Evolutionary conservation across 2,329 filamentous ascomycete species (phyloP).

Genomic region (Nemania diffusa): DNA sequence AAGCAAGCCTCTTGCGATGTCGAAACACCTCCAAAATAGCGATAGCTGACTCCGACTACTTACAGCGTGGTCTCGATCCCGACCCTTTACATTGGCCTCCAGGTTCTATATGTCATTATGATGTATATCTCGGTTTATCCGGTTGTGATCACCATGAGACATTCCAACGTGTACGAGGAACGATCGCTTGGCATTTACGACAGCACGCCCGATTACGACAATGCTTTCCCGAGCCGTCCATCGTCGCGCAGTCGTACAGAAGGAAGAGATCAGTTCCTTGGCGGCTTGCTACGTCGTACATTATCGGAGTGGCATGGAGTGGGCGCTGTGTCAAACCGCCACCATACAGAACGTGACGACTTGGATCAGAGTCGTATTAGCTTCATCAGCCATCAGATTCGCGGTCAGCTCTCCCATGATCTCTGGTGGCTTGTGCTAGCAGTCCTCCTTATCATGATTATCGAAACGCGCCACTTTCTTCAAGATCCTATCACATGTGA

Average conservation of each 20-base stretch:
- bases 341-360: slow-evolving; percentile 2
- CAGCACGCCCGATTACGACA: slow-evolving; percentile 36
- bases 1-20: neutral
- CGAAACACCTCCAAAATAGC: neutral
- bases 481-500: slow-evolving; percentile 59
- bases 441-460: slow-evolving; percentile 67
- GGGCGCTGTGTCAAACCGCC: slow-evolving; percentile 40
- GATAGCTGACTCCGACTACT: neutral
- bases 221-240: slow-evolving; percentile 31
- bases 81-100: slow-evolving; percentile 59
- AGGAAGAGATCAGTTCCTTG: slow-evolving; percentile 33
- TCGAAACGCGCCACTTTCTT: slow-evolving; percentile 66
- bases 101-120: slow-evolving; percentile 61
- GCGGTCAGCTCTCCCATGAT: slow-evolving; percentile 71
- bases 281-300: slow-evolving; percentile 38
- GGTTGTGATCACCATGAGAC: slow-evolving; percentile 61
- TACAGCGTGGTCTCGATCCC: slow-evolving; percentile 66
- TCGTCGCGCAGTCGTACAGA: slow-evolving; percentile 35
- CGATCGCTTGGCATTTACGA: slow-evolving; percentile 63
- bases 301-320: slow-evolving; percentile 46
- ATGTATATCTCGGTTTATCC: slow-evolving; percentile 63
- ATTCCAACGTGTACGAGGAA: slow-evolving; percentile 73
- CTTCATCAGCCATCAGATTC: slow-evolving; percentile 66
- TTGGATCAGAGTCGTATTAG: slow-evolving; percentile 55
- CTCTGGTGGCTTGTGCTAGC: slow-evolving; percentile 72